phyloP scores from a whole-genome alignment of 2,329 filamentous ascomycete species.

The Aschersonia sp. region DNA sequence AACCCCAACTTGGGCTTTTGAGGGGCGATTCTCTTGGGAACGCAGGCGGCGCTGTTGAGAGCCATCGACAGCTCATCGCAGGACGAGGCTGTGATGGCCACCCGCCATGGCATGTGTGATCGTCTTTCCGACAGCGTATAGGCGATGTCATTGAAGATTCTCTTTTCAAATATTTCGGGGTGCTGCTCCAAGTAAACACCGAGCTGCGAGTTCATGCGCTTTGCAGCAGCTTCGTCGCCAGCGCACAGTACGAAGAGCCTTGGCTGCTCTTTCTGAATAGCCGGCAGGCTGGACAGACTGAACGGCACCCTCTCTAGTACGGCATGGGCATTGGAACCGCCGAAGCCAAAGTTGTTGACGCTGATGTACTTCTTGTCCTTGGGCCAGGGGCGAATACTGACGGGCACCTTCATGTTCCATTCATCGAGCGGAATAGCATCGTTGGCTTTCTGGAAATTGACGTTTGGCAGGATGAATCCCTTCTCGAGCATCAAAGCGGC shows the following conservation, averaged over 20 bases:
- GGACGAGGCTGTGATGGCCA: constrained; percentile 26
- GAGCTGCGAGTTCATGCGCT: constrained; percentile 15
- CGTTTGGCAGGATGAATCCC: constrained; percentile 33
- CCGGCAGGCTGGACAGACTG: constrained; percentile 3
- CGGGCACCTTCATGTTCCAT: constrained; percentile 34
- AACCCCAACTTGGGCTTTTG: constrained; percentile 13
- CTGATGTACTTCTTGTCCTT: constrained; percentile 33
- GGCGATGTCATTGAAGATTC: constrained; percentile 29
- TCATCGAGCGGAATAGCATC: constrained; percentile 32
- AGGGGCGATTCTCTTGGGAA: constrained; percentile 6
- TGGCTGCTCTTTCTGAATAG: constrained; percentile 6
- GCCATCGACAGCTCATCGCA: constrained; percentile 29
- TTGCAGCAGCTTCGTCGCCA: constrained; percentile 20
- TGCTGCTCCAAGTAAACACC: constrained; percentile 25
- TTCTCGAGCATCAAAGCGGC: constrained; percentile 35
- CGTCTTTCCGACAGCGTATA: constrained; percentile 32
- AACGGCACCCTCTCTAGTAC: constrained; percentile 16
- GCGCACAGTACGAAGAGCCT: constrained; percentile 29
- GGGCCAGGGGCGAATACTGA: constrained; percentile 29
- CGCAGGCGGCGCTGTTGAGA: constrained; percentile 19
- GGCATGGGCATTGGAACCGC: constrained; percentile 29
- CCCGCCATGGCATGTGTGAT: constrained; percentile 26
- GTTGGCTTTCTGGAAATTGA: constrained; percentile 34
- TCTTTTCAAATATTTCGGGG: constrained; percentile 25
- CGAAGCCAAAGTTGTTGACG: constrained; percentile 34